Percentiles rank a stretch among this genome's conserved stretches.
phyloP scores from a whole-genome alignment of 1,139 yeast species.

The Sugiyamaella neomexicana region DNA sequence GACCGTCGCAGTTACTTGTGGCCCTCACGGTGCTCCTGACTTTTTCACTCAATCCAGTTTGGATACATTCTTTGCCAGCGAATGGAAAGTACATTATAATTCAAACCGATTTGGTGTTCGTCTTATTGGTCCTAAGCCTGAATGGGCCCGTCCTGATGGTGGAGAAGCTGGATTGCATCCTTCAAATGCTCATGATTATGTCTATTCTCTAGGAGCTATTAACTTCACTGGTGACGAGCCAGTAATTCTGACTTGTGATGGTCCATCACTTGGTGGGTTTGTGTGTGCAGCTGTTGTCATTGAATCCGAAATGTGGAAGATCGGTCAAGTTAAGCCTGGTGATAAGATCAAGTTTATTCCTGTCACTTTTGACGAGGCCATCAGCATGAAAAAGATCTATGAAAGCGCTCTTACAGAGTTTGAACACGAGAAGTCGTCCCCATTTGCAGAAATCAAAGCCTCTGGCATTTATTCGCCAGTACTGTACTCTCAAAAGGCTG shows the following conservation, averaged over 20 bases:
- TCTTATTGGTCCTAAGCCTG: conserved; percentile 91
- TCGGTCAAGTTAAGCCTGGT: conserved; percentile 97
- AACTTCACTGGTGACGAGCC: conserved; percentile 99
- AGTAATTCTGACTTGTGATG: conserved; percentile 93
- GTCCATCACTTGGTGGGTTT: conserved; percentile 96
- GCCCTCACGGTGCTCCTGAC: conserved; percentile 98
- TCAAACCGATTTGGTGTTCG: conserved; percentile 96
- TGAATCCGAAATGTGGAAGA: conserved; percentile 97
- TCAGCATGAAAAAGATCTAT: conserved; percentile 49
- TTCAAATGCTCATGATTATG: conserved; percentile 96
- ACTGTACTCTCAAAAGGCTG: conserved; percentile 46
- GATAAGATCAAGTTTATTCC: conserved; percentile 77
- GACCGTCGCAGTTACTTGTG: conserved; percentile 91
- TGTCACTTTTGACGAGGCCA: conserved; percentile 65
- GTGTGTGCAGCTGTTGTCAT: conserved; percentile 95
- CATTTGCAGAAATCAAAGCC: conserved; percentile 10
- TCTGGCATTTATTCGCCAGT: conserved; percentile 49
- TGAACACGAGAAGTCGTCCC: conserved; percentile 10
- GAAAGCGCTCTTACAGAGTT: conserved; percentile 7
- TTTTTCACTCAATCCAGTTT: conserved; percentile 80
- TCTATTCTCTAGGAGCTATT: conserved; percentile 92
- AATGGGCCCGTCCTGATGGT: conserved; percentile 96
- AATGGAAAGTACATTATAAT: conserved; percentile 96
- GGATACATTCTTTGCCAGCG: conserved; percentile 66
- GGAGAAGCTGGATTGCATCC: conserved; percentile 99